Evolutionary conservation across 805 yeast species (phyloP), one percentile per base, ranked within the genome.

Genomic region (Lipomyces orientalis): DNA sequence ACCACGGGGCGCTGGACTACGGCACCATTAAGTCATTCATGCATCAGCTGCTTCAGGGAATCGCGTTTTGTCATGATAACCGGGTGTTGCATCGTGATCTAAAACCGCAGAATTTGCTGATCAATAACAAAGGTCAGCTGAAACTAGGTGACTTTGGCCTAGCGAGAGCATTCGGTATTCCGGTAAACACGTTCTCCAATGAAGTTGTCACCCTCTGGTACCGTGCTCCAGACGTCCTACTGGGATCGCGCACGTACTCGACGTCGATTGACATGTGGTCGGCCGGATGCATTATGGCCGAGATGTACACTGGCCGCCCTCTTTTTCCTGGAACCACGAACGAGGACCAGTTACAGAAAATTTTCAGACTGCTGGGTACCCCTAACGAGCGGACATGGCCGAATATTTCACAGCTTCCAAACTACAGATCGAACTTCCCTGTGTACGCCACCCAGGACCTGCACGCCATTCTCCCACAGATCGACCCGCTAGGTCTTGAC

Each of bases 241-340:
- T 95, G 76, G 99, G 99, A 1, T 92, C 97, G 2, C 87, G 97
- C 74, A 94, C 96, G 65, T 95, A 95, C 79, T 90, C 97, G 58
- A 95, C 99, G 0, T 93, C 97, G 8, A 96, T 95, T 68, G 99
- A 95, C 77, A 91, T 95, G 81, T 95, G 99, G 99, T 92, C 97
- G 19, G 96, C 97, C 16, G 99, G 99, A 16, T 95, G 99, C 80
- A 95, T 95, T 64, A 86, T 95, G 78, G 98, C 98, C 2, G 99
- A 95, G 77, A 94, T 95, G 98, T 90, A 95, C 76, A 91, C 97
- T n/a, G 97, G 99, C 39, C 89, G 94, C 75, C 98, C 99, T 0
- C 82, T 95, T 61, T 95, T 95, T 79, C 97, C 98, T 25, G 99
- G 99, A 39, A 88, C 94, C 12, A 91, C 97, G 54, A 96, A 94